These are phyloP conservation scores for Akanthomyces muscarius DNA, from an alignment of 2,329 filamentous ascomycete species.

Conservation along the genomic window DNA sequence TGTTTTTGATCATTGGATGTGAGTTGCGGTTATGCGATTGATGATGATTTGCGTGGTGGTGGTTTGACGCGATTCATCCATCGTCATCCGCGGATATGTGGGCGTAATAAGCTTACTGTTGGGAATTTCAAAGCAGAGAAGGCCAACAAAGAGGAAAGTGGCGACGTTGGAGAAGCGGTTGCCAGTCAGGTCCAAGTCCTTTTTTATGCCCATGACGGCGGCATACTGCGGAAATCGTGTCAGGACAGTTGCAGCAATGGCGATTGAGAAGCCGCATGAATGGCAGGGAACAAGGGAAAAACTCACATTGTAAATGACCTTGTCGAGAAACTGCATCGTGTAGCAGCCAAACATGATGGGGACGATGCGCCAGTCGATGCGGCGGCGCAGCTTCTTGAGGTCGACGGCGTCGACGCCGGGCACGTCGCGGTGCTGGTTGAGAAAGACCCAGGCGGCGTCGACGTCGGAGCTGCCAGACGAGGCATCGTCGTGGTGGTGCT, in stretches of 20 bases:
- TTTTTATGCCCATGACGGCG: constrained; percentile 53
- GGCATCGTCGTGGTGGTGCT: constrained; percentile 12
- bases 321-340: constrained; percentile 19
- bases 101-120: constrained; percentile 36
- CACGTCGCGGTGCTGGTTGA: constrained; percentile 32
- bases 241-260: not conserved
- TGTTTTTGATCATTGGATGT: not conserved
- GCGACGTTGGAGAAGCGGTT: constrained; percentile 55
- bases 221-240: constrained; percentile 42
- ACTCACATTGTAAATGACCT: constrained; percentile 18
- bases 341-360: constrained; percentile 21
- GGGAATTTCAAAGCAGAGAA: constrained; percentile 49
- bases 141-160: constrained; percentile 54
- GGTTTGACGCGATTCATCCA: not conserved
- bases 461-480: constrained; percentile 21
- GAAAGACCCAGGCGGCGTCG: constrained; percentile 36
- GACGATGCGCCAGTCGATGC: constrained; percentile 22
- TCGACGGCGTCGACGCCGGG: constrained; percentile 24
- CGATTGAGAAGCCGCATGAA: not conserved
- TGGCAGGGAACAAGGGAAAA: not conserved
- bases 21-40: not conserved
- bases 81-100: not conserved
- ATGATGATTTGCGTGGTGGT: not conserved
- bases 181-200: constrained; percentile 46
- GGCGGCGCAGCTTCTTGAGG: constrained; percentile 16